These are phyloP conservation scores for Diaporthe citriasiana DNA, from an alignment of 2,329 filamentous ascomycete genomes.

Conservation along the genomic window DNA sequence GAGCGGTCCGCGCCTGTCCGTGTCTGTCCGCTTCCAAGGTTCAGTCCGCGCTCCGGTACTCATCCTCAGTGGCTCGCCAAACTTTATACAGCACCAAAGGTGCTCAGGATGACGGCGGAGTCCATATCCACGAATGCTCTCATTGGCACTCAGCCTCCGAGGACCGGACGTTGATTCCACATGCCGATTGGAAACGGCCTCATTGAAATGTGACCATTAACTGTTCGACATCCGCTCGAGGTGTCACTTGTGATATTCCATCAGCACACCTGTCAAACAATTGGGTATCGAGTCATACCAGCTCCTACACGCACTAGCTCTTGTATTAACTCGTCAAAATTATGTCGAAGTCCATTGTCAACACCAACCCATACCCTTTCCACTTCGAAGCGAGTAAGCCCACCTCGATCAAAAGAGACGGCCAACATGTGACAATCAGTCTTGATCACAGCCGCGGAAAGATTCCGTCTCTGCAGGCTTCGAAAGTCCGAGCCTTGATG, in stretches of 20 bases:
- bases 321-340: neutral
- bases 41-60: neutral
- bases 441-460: neutral
- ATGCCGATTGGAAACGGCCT: neutral
- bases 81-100: neutral
- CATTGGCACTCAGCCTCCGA: neutral
- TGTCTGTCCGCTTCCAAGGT: neutral
- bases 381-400: neutral
- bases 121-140: too few relatives aligned
- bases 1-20: conserved; percentile 1
- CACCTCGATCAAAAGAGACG: conserved; percentile 1
- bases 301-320: accelerated
- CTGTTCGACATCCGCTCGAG: neutral
- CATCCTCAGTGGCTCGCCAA: neutral
- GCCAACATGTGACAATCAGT: neutral
- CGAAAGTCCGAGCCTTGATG: neutral
- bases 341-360: conserved; percentile 16
- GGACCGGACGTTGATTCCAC: neutral
- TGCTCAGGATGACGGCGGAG: neutral
- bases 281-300: neutral
- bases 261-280: neutral
- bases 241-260: neutral
- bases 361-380: conserved; percentile 3
- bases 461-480: neutral
- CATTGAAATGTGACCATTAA: neutral